Evolutionary conservation across 75 land plant species (phyloP).

Genomic region (Sequoia sempervirens): DNA sequence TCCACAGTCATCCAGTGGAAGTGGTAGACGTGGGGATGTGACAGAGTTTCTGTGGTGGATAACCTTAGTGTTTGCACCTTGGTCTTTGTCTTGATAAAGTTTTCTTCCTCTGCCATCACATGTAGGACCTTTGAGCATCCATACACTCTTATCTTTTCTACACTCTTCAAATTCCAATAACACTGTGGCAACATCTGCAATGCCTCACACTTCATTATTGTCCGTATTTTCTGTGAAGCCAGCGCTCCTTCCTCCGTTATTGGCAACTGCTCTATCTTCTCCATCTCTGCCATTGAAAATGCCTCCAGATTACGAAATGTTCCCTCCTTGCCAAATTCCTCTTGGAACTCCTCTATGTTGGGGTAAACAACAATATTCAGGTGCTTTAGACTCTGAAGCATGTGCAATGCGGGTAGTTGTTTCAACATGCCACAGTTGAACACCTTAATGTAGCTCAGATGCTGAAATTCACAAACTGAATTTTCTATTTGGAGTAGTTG

Average conservation of each 20-base stretch:
- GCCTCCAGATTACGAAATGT: neutral
- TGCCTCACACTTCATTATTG: neutral
- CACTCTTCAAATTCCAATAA: neutral
- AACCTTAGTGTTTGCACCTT: neutral
- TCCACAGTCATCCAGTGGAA: no score
- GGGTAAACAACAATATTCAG: neutral
- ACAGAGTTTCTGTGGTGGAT: neutral
- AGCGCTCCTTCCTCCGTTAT: neutral
- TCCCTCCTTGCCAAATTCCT: neutral
- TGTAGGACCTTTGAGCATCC: neutral
- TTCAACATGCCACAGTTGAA: neutral
- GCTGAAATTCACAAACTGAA: neutral
- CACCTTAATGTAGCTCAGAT: neutral
- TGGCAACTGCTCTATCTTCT: neutral
- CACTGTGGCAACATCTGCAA: neutral
- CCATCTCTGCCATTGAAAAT: neutral
- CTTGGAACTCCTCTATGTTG: neutral
- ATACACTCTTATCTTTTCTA: neutral
- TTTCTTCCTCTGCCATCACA: neutral
- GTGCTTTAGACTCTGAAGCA: neutral
- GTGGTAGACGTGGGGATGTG: no score
- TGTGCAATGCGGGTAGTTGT: neutral
- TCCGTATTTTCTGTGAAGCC: neutral
- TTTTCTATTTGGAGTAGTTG: neutral
- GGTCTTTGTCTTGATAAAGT: neutral